phyloP scores from a whole-genome alignment of 139 green algal species.

The Raphidocelis subcapitata region DNA sequence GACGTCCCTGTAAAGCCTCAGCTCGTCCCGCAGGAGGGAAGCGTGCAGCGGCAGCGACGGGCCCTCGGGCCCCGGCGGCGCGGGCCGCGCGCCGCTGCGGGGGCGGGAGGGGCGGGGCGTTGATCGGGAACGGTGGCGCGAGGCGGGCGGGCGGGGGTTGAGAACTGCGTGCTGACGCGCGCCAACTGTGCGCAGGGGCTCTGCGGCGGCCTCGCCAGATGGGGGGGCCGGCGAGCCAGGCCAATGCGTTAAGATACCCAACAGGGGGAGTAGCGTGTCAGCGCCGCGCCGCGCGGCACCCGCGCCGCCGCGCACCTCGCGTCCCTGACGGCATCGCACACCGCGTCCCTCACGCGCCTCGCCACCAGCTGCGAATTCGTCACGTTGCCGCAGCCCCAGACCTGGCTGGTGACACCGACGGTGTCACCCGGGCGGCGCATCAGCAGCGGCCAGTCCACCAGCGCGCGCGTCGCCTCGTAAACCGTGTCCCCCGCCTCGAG shows the following conservation, averaged over 20 bases:
- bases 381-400: neutral
- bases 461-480: constrained; percentile 12
- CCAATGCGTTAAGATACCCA: too few relatives aligned
- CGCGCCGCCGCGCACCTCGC: constrained; percentile 21
- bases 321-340: constrained; percentile 81
- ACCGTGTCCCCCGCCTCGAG: constrained; percentile 23
- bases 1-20: constrained; percentile 83
- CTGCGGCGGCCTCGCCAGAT: neutral
- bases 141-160: neutral
- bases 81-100: constrained; percentile 57
- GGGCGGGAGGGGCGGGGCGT: neutral
- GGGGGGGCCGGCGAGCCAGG: too few relatives aligned
- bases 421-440: constrained; percentile 8
- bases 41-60: constrained; percentile 83
- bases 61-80: constrained; percentile 40
- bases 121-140: neutral
- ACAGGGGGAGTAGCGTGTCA: too few relatives aligned
- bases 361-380: constrained; percentile 39
- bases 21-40: constrained; percentile 59
- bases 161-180: too few relatives aligned
- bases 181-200: too few relatives aligned
- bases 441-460: constrained; percentile 4
- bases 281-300: too few relatives aligned
- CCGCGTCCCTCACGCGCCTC: constrained; percentile 71
- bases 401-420: constrained; percentile 4